phyloP scores from a whole-genome alignment of 2,329 filamentous ascomycete genomes.

The Colletotrichum sp. region DNA sequence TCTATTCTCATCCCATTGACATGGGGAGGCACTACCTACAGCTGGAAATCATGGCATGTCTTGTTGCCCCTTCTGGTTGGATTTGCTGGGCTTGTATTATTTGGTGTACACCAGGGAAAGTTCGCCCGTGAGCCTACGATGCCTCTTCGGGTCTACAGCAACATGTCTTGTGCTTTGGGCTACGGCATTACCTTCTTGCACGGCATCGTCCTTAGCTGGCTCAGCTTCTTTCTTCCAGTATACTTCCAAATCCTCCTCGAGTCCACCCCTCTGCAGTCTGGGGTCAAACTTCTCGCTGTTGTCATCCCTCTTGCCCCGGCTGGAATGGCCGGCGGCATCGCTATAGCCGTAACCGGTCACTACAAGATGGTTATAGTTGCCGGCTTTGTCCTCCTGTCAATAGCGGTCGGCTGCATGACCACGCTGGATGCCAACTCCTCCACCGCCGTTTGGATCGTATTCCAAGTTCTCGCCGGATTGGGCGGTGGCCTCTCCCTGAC shows the following conservation, averaged over 20 bases:
- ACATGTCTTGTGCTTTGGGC: slow-evolving; percentile 21
- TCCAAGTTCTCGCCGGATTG: slow-evolving; percentile 32
- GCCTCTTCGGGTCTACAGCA: slow-evolving; percentile 17
- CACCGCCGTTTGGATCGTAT: slow-evolving; percentile 26
- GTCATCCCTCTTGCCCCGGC: background rate
- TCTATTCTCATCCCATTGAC: slow-evolving; percentile 19
- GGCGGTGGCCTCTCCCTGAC: slow-evolving; percentile 33
- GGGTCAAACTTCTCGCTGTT: background rate
- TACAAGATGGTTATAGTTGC: background rate
- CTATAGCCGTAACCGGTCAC: background rate
- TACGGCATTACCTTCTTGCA: slow-evolving; percentile 28
- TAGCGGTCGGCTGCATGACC: background rate
- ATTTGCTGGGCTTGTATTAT: fast-evolving
- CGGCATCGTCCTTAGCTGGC: slow-evolving; percentile 8
- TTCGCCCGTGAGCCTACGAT: slow-evolving; percentile 11
- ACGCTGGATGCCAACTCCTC: background rate
- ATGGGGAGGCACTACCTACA: background rate
- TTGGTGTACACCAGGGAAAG: background rate
- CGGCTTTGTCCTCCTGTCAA: background rate
- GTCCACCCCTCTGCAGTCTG: background rate
- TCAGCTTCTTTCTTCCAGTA: background rate
- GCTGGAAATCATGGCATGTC: slow-evolving; percentile 2
- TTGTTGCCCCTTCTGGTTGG: background rate
- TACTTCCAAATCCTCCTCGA: background rate
- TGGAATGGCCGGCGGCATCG: background rate